Evolutionary conservation across 306 rosid species (phyloP), one percentile per base, ranked within the genome.

Genomic region (Abrus pulchellus): DNA sequence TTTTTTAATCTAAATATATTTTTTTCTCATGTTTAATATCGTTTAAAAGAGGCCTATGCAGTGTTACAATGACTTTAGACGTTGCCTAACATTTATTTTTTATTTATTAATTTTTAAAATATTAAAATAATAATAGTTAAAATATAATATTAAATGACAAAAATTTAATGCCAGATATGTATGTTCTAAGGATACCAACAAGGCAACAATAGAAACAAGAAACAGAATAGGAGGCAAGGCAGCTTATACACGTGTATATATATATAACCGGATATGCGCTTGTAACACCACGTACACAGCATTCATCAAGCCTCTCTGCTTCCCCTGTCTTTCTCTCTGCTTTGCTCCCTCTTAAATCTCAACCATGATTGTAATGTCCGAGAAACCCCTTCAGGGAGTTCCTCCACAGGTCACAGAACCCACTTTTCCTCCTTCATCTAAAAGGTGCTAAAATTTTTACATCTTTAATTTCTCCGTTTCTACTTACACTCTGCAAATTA

Each of bases 311-410:
- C 14, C 79, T 11, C 82, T 74, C 81, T 76, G 76, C 68, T 30
- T 67, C 75, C 82, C 45, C 84, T 65, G 74, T 34, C 52, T 75
- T 4, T 62, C 34, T 80, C 64, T 34, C 62, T 20, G 43, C 57
- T 33, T 41, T 41, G 67, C 33, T 64, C 44, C 29, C 52, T 55
- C 53, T 43, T 64, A 38, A 81, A 7, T 38, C 34, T 47, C 74
- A 44, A 83, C 36, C 86, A 90, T 94, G 97, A 71, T 87, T 82
- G 90, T 86, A 8, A 80, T 92, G 80, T 67, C 92, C 1, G 94
- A 94, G 28, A 80, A 84, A 71, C 44, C 90, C 32, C 86, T 90
- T 83, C 97, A 84, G 7, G 86, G 74, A 30, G 75, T 87, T 75
- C 84, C 80, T 78, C 72, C 76, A n/a, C 69, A 82, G 33, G 81